These are phyloP conservation scores for Sclerotinia borealis DNA, from an alignment of 2,329 filamentous ascomycete genomes.

Conservation along the genomic window DNA sequence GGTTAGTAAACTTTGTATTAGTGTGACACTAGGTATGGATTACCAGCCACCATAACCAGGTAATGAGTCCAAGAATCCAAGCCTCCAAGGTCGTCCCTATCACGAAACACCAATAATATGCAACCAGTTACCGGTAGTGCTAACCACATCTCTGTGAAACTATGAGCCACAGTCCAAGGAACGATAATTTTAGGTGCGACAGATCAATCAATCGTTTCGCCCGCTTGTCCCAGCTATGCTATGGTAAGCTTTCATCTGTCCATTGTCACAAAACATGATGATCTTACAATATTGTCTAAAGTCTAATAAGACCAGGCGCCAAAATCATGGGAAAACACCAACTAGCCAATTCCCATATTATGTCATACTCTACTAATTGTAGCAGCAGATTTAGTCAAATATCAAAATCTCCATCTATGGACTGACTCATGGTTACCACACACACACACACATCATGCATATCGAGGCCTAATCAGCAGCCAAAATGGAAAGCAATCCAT, in stretches of 20 bases:
- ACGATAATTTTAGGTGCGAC: slow-evolving; percentile 3
- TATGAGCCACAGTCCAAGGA: slow-evolving; percentile 8
- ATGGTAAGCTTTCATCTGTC: not conserved
- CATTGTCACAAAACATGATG: slow-evolving; percentile 5
- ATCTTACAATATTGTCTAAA: slow-evolving; percentile 2
- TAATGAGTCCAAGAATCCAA: not conserved
- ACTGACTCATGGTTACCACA: not conserved
- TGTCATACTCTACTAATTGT: not conserved
- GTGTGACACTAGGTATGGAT: not conserved
- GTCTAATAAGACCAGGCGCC: slow-evolving; percentile 8
- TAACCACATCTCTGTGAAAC: slow-evolving; percentile 7
- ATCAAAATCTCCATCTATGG: not conserved
- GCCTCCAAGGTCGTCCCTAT: not conserved
- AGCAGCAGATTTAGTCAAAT: not conserved
- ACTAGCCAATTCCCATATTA: not conserved
- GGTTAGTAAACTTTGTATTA: not conserved
- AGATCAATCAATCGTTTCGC: slow-evolving; percentile 5
- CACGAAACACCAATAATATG: slow-evolving; percentile 10
- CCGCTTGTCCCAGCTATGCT: not conserved
- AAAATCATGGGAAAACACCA: not conserved
- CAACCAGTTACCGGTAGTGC: not conserved
- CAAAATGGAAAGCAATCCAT: slow-evolving; percentile 6
- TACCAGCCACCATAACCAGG: slow-evolving; percentile 2
- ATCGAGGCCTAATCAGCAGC: slow-evolving; percentile 8
- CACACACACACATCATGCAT: not conserved